Evolutionary conservation across 1,284 basidiomycete genomes (phyloP).

Genomic region (Golubevia pallescens): DNA sequence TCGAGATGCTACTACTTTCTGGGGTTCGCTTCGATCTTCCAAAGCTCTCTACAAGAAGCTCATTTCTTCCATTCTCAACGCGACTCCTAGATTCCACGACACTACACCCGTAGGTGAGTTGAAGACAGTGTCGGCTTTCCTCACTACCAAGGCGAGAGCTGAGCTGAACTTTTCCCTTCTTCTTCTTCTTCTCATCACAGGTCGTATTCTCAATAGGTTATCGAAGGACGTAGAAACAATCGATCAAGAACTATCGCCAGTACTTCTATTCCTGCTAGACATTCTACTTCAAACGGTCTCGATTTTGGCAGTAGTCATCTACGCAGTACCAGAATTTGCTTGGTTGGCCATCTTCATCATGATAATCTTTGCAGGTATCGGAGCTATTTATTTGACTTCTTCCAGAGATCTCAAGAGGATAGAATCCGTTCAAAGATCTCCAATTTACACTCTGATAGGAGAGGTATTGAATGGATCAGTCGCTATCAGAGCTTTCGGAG

Average conservation of each 20-base stretch:
- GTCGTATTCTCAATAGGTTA: slow-evolving; percentile 61
- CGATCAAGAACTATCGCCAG: slow-evolving; percentile 56
- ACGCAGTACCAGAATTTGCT: slow-evolving; percentile 37
- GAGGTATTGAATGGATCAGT: slow-evolving; percentile 58
- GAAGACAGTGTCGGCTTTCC: not conserved
- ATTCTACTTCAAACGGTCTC: slow-evolving; percentile 25
- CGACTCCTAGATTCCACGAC: slow-evolving; percentile 90
- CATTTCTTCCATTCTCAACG: slow-evolving; percentile 83
- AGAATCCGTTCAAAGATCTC: slow-evolving; percentile 60
- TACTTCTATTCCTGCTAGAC: slow-evolving; percentile 24
- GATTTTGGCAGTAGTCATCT: slow-evolving; percentile 53
- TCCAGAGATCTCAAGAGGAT: slow-evolving; percentile 61
- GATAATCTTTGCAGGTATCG: slow-evolving; percentile 48
- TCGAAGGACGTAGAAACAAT: slow-evolving; percentile 61
- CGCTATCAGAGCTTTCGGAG: slow-evolving; percentile 58
- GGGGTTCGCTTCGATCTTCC: slow-evolving; percentile 48
- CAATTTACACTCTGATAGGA: slow-evolving; percentile 58
- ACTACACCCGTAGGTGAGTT: slow-evolving; percentile 77
- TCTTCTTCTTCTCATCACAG: too few species aligned
- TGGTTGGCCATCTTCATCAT: slow-evolving; percentile 24
- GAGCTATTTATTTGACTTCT: slow-evolving; percentile 55
- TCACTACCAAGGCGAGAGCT: too few species aligned
- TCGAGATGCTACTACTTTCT: slow-evolving; percentile 41
- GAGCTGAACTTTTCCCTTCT: too few species aligned
- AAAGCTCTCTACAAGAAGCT: slow-evolving; percentile 66